These are phyloP conservation scores for Aegilops speltoides DNA, from an alignment of 176 grass and related monocot genomes.

Conservation along the genomic window DNA sequence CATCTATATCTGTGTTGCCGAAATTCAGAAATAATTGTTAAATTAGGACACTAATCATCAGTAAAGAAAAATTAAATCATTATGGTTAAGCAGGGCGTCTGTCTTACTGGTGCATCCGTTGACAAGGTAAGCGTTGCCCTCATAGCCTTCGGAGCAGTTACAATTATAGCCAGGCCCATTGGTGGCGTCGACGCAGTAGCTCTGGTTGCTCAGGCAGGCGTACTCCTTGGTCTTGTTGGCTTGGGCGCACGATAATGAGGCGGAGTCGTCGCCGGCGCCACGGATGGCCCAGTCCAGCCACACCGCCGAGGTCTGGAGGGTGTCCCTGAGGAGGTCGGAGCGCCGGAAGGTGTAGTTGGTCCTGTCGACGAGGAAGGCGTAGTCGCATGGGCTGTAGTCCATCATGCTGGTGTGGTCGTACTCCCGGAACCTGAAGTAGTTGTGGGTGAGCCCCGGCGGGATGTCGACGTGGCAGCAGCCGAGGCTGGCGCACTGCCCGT, in stretches of 20 bases:
- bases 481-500: background rate
- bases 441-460: slow-evolving; percentile 15
- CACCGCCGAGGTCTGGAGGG: background rate
- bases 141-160: background rate
- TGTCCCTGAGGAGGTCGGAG: background rate
- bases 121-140: background rate
- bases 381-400: background rate
- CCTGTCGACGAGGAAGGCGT: slow-evolving; percentile 12
- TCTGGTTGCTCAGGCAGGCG: background rate
- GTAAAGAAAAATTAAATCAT: background rate
- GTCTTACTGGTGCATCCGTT: background rate
- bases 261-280: background rate
- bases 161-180: background rate
- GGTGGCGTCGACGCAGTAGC: background rate
- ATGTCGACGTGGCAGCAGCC: slow-evolving; percentile 20
- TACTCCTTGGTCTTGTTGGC: background rate
- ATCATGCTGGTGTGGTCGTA: background rate
- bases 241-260: background rate
- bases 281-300: slow-evolving; percentile 21
- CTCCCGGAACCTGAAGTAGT: background rate
- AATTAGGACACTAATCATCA: background rate
- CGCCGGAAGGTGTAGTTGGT: background rate
- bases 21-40: background rate
- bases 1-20: background rate
- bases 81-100: too few relatives aligned